A percentile compares a stretch with the other conserved stretches of the same genome.
Conservation (phyloP, 2,329 filamentous ascomycete genomes). For the Escovopsis sp. region DNA sequence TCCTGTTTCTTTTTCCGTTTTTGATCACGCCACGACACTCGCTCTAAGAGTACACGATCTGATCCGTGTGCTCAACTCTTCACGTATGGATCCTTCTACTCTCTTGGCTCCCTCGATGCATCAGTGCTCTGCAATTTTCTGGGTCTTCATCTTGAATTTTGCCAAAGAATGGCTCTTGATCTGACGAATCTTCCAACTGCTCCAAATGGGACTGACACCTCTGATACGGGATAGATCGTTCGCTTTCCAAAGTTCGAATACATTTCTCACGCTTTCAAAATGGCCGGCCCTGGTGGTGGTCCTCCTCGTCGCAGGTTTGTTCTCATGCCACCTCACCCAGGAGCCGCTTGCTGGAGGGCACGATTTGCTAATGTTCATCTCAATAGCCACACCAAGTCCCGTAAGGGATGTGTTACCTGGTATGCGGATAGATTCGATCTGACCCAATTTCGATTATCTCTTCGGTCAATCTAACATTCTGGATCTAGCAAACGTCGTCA, state of each 20-base stretch:
- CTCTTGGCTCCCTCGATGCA: not conserved
- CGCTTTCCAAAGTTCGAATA: slow-evolving; percentile 14
- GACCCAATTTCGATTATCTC: too few species aligned
- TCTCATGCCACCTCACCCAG: not conserved
- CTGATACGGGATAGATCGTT: slow-evolving; percentile 10
- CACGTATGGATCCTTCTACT: slow-evolving; percentile 13
- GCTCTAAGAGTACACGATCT: slow-evolving; percentile 21
- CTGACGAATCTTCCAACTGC: not conserved
- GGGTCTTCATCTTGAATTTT: too few species aligned
- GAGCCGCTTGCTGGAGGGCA: slow-evolving; percentile 2
- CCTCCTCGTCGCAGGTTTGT: slow-evolving; percentile 59
- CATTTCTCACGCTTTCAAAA: slow-evolving; percentile 30
- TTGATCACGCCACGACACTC: slow-evolving; percentile 18
- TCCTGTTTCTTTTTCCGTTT: too few species aligned
- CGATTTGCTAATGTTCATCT: slow-evolving; percentile 9
- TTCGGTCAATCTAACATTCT: slow-evolving; percentile 2
- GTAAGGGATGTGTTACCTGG: slow-evolving; percentile 96
- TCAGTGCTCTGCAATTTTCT: not conserved
- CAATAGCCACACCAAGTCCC: slow-evolving; percentile 88
- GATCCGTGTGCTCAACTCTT: slow-evolving; percentile 14
- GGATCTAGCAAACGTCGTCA: slow-evolving; percentile 65
- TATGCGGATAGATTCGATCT: slow-evolving; percentile 12
- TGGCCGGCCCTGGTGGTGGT: slow-evolving; percentile 91
- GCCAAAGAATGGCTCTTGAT: too few species aligned
- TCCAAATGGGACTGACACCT: not conserved